Evolutionary conservation across 2,329 filamentous ascomycete species (phyloP).

Genomic region (Fusarium papillatum): DNA sequence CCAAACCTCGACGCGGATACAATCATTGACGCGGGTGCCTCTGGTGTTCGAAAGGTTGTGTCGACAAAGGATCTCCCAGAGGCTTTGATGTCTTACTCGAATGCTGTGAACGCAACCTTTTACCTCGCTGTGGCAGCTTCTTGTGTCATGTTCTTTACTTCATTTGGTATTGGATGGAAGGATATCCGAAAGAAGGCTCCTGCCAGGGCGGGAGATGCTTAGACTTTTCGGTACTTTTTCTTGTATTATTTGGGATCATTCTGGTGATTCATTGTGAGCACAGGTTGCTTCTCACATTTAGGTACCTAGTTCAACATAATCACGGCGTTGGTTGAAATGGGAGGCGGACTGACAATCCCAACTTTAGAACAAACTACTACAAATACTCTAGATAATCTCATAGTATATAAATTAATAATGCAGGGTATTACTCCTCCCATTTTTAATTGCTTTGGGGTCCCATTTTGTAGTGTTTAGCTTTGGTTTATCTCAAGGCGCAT

Average conservation of each 20-base stretch:
- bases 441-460: background rate
- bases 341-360: background rate
- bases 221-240: background rate
- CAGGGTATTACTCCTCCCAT: no score
- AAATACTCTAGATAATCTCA: background rate
- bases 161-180: constrained; percentile 61
- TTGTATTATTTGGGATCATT: background rate
- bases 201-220: constrained; percentile 30
- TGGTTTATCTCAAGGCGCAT: background rate
- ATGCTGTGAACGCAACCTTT: constrained; percentile 48
- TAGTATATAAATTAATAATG: background rate
- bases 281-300: background rate
- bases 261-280: background rate
- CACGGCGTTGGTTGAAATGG: background rate
- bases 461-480: no score
- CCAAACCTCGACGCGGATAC: constrained; percentile 44
- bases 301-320: background rate
- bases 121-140: constrained; percentile 49
- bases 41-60: constrained; percentile 52
- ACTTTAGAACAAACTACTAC: background rate
- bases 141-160: constrained; percentile 47
- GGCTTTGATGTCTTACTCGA: constrained; percentile 57
- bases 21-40: constrained; percentile 59
- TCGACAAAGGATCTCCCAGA: constrained; percentile 44
- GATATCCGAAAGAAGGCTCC: constrained; percentile 55